Evolutionary conservation across 106 monocot genomes (phyloP), one percentile per base, ranked within the genome.

Genomic region (Dendrobium catenatum): DNA sequence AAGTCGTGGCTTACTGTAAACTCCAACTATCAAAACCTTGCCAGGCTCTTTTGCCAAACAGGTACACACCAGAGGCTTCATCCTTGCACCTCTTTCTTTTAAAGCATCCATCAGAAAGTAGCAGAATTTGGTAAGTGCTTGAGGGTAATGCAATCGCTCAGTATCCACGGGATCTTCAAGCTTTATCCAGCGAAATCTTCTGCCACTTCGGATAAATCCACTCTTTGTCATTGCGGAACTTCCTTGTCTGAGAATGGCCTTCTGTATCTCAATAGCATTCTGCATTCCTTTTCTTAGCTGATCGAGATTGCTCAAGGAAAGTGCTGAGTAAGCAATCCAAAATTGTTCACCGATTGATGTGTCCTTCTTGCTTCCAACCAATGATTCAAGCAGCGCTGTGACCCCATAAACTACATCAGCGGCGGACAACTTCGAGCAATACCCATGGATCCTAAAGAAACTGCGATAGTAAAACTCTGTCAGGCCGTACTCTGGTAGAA

Each of bases 351-450:
- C 87, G 54, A 75, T 48, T 22, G 94, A 91, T 11, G 83, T 78
- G 19, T 84, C 86, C 17, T 77, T 92, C 46, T 77, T 78, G 4
- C 41, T 54, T 40, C 83, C 89, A 7, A 67, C 29, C 73, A 80
- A 85, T 11, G 87, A 89, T 84, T 97, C 96, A 68, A 97, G 92
- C 83, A 97, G 80, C 51, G 92, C 92, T 9, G 96, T 94, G 48
- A 91, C 88, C 17, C 94, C 96, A 83, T 97, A 97, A 4, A 92
- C 96, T 51, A 97, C 94, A 85, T 97, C 96, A 51, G 96, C 96
- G 74, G 96, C 96, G 37, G 94, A 97, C 8, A 97, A 72, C 76
- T 94, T 97, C 15, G 90, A 86, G 79, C 85, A 77, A 76, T 93
- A 97, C 24, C 96, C 96, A 84, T 94, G 90, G 48, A 83, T 84